Conservation (phyloP, 306 rosid species). For the Astragalus membranaceus region DNA sequence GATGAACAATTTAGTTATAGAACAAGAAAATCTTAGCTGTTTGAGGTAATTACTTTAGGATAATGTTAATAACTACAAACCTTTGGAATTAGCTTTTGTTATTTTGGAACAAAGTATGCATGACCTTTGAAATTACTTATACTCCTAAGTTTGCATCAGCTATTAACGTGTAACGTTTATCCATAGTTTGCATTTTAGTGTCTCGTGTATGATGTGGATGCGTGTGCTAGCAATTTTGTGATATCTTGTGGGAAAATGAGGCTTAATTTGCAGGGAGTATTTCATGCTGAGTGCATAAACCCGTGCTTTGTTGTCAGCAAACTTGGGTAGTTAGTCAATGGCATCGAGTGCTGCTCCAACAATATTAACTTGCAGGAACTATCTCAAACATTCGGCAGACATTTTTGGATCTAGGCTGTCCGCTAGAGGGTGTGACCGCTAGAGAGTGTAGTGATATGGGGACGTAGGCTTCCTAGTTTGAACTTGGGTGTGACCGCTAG, state of each 20-base stretch:
- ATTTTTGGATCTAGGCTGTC: no score
- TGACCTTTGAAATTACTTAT: neutral
- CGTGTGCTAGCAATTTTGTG: neutral
- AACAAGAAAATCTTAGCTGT: conserved; percentile 9
- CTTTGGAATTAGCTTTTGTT: conserved; percentile 2
- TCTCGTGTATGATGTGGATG: neutral
- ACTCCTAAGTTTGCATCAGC: neutral
- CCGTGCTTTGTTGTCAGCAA: conserved; percentile 60
- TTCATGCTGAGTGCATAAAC: conserved; percentile 12
- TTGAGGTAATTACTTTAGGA: conserved; percentile 13
- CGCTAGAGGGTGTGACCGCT: no score
- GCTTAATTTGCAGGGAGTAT: neutral
- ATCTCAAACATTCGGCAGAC: no score
- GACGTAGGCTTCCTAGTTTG: no score
- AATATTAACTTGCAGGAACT: no score
- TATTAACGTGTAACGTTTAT: neutral
- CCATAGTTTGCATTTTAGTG: neutral
- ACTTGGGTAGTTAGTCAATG: conserved; percentile 46
- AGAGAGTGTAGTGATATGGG: no score
- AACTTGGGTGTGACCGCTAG: no score
- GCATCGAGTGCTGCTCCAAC: no score
- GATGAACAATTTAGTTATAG: conserved; percentile 5
- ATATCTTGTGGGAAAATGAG: neutral
- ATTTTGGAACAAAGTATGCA: neutral
- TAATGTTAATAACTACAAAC: neutral